Conservation (phyloP, 192 early-diverging fungal species). For the Dissophora ornata region DNA sequence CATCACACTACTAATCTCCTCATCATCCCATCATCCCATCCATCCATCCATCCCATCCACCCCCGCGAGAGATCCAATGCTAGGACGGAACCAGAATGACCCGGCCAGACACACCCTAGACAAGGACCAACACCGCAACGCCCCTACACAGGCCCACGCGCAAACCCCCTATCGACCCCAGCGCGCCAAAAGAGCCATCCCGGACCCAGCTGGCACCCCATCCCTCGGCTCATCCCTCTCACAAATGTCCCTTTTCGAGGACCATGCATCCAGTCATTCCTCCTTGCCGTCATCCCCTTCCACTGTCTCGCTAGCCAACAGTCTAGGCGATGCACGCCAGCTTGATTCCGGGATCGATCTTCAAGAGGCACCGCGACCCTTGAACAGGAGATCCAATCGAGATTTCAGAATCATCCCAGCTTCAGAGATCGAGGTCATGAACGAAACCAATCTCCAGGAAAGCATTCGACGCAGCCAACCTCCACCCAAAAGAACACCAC, state of each 20-base stretch:
- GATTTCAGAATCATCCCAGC: slow-evolving; percentile 22
- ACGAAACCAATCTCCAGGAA: slow-evolving; percentile 11
- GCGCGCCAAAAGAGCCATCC: slow-evolving; percentile 23
- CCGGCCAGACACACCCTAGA: slow-evolving; percentile 4
- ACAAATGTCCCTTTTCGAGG: slow-evolving; percentile 30
- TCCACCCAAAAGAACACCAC: background rate
- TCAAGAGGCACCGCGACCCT: slow-evolving; percentile 17
- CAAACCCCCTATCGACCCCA: slow-evolving; percentile 26
- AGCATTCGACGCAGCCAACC: slow-evolving; percentile 11
- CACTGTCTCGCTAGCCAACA: slow-evolving; percentile 10
- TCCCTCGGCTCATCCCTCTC: slow-evolving; percentile 24
- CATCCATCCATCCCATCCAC: background rate
- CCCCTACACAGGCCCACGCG: slow-evolving; percentile 2
- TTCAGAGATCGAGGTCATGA: slow-evolving; percentile 16
- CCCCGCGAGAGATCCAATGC: slow-evolving; percentile 10
- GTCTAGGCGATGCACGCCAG: slow-evolving; percentile 8
- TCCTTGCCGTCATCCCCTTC: slow-evolving; percentile 22
- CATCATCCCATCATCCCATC: background rate
- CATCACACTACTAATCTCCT: no score
- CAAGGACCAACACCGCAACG: slow-evolving; percentile 7
- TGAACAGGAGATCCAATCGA: slow-evolving; percentile 32
- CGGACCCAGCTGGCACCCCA: slow-evolving; percentile 2
- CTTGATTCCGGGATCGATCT: slow-evolving; percentile 24
- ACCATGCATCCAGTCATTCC: slow-evolving; percentile 1
- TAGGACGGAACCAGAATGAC: slow-evolving; percentile 8